phyloP scores from a whole-genome alignment of 2,329 filamentous ascomycete species.

The Fusarium domesticum region DNA sequence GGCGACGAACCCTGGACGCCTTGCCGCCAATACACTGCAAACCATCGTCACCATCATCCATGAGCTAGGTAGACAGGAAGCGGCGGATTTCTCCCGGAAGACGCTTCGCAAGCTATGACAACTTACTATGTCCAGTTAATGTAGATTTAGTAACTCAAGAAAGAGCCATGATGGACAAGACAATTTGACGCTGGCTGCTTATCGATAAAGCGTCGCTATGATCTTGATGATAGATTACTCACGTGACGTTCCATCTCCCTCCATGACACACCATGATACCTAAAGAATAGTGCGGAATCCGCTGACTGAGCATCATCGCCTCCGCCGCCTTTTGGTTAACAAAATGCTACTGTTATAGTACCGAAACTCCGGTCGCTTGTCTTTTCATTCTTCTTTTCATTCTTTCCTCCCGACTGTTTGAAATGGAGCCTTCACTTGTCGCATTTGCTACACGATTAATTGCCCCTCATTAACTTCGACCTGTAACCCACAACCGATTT shows the following conservation, averaged over 20 bases:
- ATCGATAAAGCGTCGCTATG: too few species aligned
- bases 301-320: constrained; percentile 30
- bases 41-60: too few species aligned
- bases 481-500: constrained; percentile 8
- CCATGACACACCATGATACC: constrained; percentile 14
- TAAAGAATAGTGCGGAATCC: constrained; percentile 28
- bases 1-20: too few species aligned
- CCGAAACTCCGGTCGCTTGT: neutral
- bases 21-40: too few species aligned
- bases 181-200: too few species aligned
- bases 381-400: neutral
- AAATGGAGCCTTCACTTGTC: neutral
- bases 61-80: too few species aligned
- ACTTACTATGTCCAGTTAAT: too few species aligned
- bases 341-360: neutral
- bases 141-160: too few species aligned
- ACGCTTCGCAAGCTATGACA: too few species aligned
- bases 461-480: constrained; percentile 2
- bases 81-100: too few species aligned
- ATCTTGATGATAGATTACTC: too few species aligned
- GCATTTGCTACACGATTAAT: constrained; percentile 3
- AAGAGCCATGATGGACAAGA: too few species aligned
- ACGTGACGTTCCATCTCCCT: constrained; percentile 1
- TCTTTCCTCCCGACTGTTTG: neutral
- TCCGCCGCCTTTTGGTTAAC: neutral